Conservation (phyloP, 305 asterid species). For the Vinca major region DNA sequence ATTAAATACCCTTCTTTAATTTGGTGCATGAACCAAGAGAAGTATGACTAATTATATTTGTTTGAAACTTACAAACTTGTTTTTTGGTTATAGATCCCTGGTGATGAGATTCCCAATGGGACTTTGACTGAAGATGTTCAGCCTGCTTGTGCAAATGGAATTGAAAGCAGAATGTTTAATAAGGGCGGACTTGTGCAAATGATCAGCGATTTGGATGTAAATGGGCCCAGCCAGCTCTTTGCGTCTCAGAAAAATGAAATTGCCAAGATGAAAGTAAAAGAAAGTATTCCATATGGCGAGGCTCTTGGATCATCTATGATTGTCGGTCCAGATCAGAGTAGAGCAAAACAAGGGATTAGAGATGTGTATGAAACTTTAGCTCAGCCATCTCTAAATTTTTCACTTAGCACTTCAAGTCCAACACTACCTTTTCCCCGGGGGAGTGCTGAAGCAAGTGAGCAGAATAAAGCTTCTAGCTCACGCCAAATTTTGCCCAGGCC, state of each 20-base stretch:
- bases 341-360: slow-evolving; percentile 48
- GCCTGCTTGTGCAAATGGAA: slow-evolving; percentile 31
- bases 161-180: slow-evolving; percentile 31
- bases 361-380: slow-evolving; percentile 43
- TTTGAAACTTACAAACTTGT: not conserved
- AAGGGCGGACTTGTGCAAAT: slow-evolving; percentile 41
- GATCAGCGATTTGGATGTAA: slow-evolving; percentile 35
- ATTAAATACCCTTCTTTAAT: not conserved
- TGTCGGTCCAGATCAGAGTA: slow-evolving; percentile 38
- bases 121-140: slow-evolving; percentile 4
- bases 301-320: slow-evolving; percentile 40
- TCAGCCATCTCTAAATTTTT: slow-evolving; percentile 52
- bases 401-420: slow-evolving; percentile 40
- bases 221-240: slow-evolving; percentile 25
- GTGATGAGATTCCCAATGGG: slow-evolving; percentile 11
- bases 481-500: slow-evolving; percentile 49
- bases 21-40: no score
- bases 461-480: no score
- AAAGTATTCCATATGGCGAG: slow-evolving; percentile 32
- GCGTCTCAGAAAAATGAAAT: slow-evolving; percentile 17
- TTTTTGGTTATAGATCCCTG: slow-evolving; percentile 41
- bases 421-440: slow-evolving; percentile 42
- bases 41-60: not conserved
- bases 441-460: slow-evolving; percentile 44
- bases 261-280: slow-evolving; percentile 37